A percentile compares a stretch with the other conserved stretches of the same genome.
These are phyloP conservation scores for Cyclostephanos invisitatus DNA, from an alignment of 108 stramenopile species.

Conservation along the genomic window DNA sequence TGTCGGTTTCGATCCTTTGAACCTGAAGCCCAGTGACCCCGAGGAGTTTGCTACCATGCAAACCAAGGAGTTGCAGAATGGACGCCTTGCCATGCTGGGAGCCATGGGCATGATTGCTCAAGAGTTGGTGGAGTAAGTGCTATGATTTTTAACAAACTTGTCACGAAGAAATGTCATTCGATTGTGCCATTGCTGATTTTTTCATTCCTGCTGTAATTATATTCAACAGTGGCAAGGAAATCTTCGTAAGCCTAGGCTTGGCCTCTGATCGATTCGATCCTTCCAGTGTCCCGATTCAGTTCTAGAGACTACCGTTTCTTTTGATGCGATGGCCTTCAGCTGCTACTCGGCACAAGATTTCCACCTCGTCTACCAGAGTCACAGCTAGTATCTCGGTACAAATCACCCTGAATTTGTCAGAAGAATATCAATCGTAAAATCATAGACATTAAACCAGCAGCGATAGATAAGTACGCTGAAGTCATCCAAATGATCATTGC, in stretches of 20 bases:
- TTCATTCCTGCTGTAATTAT: background rate
- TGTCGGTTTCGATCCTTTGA: conserved; percentile 82
- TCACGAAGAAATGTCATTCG: conserved; percentile 36
- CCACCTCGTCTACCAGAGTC: background rate
- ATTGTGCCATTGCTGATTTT: conserved; percentile 3
- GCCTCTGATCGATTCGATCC: conserved; percentile 44
- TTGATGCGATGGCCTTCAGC: background rate
- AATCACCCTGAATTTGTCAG: conserved; percentile 7
- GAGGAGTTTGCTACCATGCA: conserved; percentile 66
- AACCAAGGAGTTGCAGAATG: conserved; percentile 88
- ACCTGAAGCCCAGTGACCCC: conserved; percentile 69
- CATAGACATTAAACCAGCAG: conserved; percentile 2
- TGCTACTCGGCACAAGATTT: background rate
- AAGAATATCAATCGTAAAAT: conserved; percentile 2
- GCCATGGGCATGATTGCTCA: conserved; percentile 71
- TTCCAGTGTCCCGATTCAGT: conserved; percentile 42
- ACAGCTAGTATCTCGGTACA: background rate
- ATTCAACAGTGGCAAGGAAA: conserved; percentile 48
- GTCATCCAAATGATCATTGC: background rate
- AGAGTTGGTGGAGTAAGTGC: conserved; percentile 64
- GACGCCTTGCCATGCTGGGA: conserved; percentile 86
- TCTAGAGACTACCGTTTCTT: conserved; percentile 14
- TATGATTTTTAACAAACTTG: conserved; percentile 26
- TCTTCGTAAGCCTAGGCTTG: conserved; percentile 55
- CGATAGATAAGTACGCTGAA: background rate